Evolutionary conservation across 2,329 filamentous ascomycete genomes (phyloP).

Genomic region (Ceratocystis albifundus): DNA sequence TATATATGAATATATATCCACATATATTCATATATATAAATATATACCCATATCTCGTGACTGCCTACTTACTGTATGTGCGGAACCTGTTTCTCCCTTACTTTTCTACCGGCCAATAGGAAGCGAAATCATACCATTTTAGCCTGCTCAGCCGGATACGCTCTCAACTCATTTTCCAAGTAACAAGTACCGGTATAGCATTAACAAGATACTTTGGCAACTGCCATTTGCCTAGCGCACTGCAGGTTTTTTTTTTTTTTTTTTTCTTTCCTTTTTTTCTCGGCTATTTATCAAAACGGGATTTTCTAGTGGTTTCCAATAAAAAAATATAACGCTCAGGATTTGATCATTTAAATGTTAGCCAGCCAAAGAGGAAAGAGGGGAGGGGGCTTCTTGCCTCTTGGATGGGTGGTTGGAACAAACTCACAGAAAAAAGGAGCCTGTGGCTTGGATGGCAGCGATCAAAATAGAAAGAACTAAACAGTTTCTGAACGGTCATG

Average conservation of each 20-base stretch:
- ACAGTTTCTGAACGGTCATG: conserved; percentile 1
- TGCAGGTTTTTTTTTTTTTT: too few relatives aligned
- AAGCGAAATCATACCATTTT: conserved; percentile 4
- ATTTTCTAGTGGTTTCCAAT: too few relatives aligned
- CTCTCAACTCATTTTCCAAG: background rate
- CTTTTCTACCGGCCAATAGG: background rate
- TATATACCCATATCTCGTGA: background rate
- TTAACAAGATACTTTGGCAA: too few relatives aligned
- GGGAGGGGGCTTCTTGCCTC: too few relatives aligned
- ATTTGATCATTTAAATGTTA: background rate
- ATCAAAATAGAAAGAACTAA: conserved; percentile 19
- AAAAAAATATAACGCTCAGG: background rate
- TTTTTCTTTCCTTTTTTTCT: too few relatives aligned
- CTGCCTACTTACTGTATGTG: background rate
- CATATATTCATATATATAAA: background rate
- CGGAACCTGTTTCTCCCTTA: background rate
- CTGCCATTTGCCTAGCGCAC: too few relatives aligned
- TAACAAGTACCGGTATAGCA: background rate
- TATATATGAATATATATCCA: background rate
- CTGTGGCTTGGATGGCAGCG: conserved; percentile 19
- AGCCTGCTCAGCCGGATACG: background rate
- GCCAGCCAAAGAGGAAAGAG: background rate
- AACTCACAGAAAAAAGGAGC: background rate
- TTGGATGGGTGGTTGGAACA: background rate
- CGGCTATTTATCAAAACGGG: too few relatives aligned